A percentile compares a stretch with the other conserved stretches of the same genome.
phyloP scores from a whole-genome alignment of 352 stramenopile species.

The Phytophthora rubi region DNA sequence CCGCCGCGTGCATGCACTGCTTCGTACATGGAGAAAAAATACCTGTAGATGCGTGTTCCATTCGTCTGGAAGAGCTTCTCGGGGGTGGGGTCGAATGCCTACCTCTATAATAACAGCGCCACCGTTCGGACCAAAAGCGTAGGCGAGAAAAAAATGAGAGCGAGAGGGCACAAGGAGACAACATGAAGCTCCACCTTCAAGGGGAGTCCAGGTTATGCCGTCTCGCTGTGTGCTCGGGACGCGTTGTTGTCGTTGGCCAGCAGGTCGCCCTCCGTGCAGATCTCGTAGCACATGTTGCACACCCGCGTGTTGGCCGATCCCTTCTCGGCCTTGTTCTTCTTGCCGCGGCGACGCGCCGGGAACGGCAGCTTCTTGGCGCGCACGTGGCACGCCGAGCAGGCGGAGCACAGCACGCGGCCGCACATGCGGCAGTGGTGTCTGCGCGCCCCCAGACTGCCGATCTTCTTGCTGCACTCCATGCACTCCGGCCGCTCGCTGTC shows the following conservation, averaged over 20 bases:
- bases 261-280: slow-evolving; percentile 41
- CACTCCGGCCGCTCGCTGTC: slow-evolving; percentile 54
- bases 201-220: slow-evolving; percentile 27
- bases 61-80: slow-evolving; percentile 33
- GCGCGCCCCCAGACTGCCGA: slow-evolving; percentile 45
- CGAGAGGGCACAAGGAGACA: slow-evolving; percentile 1
- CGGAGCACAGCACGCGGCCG: slow-evolving; percentile 56
- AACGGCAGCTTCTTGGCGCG: slow-evolving; percentile 55
- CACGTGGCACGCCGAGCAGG: slow-evolving; percentile 53
- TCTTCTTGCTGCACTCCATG: slow-evolving; percentile 70
- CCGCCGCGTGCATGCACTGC: slow-evolving; percentile 31
- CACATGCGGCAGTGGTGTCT: slow-evolving; percentile 72
- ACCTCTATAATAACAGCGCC: slow-evolving; percentile 34
- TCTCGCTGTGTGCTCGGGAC: slow-evolving; percentile 25
- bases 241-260: slow-evolving; percentile 19
- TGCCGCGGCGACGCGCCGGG: slow-evolving; percentile 49
- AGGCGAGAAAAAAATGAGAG: slow-evolving; percentile 6
- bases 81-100: slow-evolving; percentile 19
- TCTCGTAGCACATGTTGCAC: slow-evolving; percentile 78
- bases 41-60: slow-evolving; percentile 22
- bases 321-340: slow-evolving; percentile 61
- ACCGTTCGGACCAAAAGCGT: slow-evolving; percentile 17
- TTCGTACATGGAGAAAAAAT: slow-evolving; percentile 33
- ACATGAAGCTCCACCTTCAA: slow-evolving; percentile 12
- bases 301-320: slow-evolving; percentile 63